These are phyloP conservation scores for Madurella mycetomatis DNA, from an alignment of 2,329 filamentous ascomycete genomes.

Conservation along the genomic window DNA sequence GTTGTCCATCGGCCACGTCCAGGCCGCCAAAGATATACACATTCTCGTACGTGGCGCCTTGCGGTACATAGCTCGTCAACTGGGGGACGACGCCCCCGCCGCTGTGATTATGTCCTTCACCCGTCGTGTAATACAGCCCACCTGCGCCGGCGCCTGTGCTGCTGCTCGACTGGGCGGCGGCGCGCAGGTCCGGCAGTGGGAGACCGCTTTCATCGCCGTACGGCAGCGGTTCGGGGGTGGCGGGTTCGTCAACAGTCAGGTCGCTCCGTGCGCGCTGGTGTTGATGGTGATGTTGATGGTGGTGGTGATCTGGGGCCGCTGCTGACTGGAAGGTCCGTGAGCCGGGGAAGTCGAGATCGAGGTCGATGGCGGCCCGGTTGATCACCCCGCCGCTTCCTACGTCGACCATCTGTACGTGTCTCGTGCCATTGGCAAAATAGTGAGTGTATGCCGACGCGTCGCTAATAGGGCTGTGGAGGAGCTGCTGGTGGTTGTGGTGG, in stretches of 20 bases:
- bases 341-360: slow-evolving; percentile 4
- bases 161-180: not conserved
- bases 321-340: slow-evolving; percentile 1
- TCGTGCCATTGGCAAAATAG: not conserved
- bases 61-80: not conserved
- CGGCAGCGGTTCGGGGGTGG: slow-evolving; percentile 14
- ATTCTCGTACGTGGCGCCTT: no score
- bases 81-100: not conserved
- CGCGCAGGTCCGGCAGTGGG: slow-evolving; percentile 3
- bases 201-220: slow-evolving; percentile 1
- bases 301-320: not conserved
- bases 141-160: no score
- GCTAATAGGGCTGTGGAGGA: not conserved
- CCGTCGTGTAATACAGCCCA: not conserved
- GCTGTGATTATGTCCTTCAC: not conserved
- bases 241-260: slow-evolving; percentile 13
- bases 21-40: no score
- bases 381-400: not conserved
- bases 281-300: slow-evolving; percentile 1
- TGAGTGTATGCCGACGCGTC: not conserved
- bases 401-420: not conserved
- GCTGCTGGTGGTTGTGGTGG: not conserved
- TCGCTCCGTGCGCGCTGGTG: slow-evolving; percentile 7
- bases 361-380: not conserved
- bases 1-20: no score